Base-by-base conservation (phyloP, 75 land plant genomes). In the Adiantum capillusveneris region DNA sequence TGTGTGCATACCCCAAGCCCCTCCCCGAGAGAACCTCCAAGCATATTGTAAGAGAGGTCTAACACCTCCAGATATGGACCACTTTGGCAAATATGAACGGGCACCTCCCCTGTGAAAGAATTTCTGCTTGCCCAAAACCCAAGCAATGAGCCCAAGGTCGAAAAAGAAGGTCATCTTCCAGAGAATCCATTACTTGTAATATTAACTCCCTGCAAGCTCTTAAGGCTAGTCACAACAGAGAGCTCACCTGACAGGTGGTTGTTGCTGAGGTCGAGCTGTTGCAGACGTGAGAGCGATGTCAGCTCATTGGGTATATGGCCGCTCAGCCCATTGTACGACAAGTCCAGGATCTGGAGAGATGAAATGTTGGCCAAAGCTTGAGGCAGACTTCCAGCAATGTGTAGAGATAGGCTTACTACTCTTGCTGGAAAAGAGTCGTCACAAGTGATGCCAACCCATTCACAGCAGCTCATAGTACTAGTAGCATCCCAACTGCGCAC, bases 1-100 rank as follows among this genome's bases (percentile, higher is more conserved):
- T 51, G 49, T 7, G 44, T 58, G 53, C 82, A 83, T 0, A 44
- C 25, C 2, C 74, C 74, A 13, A 78, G 36, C 53, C 65, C 75
- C 63, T 11, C 12, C 1, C 11, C 53, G 29, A 66, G 57, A 18
- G 41, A 6, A n/a, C 84, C 78, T 11, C 53, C 48, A 56, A 87
- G 73, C 2, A 42, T 28, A 44, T 87, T 87, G 65, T 26, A 0
- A 16, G 80, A 79, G 31, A 86, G 59, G 66, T 78, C 84, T 37
- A 86, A 49, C 11, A 46, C 5, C 41, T 17, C 60, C 44, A 80
- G 7, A 13, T 41, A 17, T 31, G 28, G 16, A 3, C 68, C 53
- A 44, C 29, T 25, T 7, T 21, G 29, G 69, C 78, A 78, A 17
- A 69, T 45, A 19, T 27, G 25, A 0, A 71, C 45, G 7, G 82